Evolutionary conservation across 495 filamentous ascomycete species (phyloP).

Genomic region (Podospora australis): DNA sequence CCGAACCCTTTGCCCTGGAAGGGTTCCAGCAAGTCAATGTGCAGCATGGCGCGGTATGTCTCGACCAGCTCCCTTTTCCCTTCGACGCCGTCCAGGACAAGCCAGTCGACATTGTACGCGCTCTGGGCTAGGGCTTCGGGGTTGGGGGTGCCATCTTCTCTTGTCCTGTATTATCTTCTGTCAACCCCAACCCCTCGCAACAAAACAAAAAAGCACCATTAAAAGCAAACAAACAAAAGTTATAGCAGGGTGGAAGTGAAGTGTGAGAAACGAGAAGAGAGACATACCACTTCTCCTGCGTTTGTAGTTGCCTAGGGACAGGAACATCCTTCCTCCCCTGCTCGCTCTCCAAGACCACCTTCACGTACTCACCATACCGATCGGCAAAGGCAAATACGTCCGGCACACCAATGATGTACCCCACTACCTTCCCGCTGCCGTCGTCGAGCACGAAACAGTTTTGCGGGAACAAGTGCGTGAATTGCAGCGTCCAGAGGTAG

Average conservation of each 20-base stretch:
- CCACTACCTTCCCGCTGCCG: conserved; percentile 30
- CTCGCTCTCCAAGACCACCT: conserved; percentile 18
- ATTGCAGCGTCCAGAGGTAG: conserved; percentile 41
- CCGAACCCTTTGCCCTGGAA: conserved; percentile 35
- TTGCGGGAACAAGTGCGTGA: conserved; percentile 31
- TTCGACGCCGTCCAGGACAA: conserved; percentile 25
- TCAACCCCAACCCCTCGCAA: not conserved
- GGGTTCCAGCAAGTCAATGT: conserved; percentile 34
- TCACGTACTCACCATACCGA: conserved; percentile 26
- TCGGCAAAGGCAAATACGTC: conserved; percentile 27
- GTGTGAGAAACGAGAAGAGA: too few species aligned
- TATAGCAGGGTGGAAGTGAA: too few species aligned
- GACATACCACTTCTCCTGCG: conserved; percentile 16
- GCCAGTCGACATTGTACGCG: conserved; percentile 29
- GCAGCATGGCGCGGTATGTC: conserved; percentile 33
- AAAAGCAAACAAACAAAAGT: too few species aligned
- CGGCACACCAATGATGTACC: conserved; percentile 36
- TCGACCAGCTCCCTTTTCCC: conserved; percentile 25
- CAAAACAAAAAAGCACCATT: too few species aligned
- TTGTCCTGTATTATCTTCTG: not conserved
- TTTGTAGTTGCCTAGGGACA: conserved; percentile 16
- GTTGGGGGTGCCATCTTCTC: conserved; percentile 25
- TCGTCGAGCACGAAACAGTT: conserved; percentile 37
- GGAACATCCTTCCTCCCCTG: conserved; percentile 19
- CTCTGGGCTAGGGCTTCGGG: conserved; percentile 23